Evolutionary conservation across 176 grass and related monocot genomes (phyloP).

Genomic region (Saccharum spontaneum): DNA sequence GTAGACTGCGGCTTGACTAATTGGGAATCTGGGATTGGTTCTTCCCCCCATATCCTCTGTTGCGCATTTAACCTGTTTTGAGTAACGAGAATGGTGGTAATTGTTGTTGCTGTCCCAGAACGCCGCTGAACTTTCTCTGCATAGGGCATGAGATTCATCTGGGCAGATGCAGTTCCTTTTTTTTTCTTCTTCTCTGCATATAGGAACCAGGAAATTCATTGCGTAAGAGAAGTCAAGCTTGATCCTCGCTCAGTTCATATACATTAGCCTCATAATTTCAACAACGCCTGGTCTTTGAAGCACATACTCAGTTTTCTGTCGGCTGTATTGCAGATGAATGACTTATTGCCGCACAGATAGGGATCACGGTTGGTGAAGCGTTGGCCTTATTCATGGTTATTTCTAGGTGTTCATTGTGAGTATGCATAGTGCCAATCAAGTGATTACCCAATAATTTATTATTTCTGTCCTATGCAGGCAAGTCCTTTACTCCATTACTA

Average conservation of each 20-base stretch:
- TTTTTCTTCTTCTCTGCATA: not conserved
- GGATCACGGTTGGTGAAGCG: constrained; percentile 36
- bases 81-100: not conserved
- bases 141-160: not conserved
- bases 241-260: constrained; percentile 46
- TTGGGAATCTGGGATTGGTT: not conserved
- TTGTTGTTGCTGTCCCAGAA: not conserved
- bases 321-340: constrained; percentile 34
- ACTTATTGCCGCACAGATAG: constrained; percentile 40
- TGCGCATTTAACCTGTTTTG: not conserved
- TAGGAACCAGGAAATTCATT: constrained; percentile 30
- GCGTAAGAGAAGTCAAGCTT: constrained; percentile 33
- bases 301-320: constrained; percentile 46
- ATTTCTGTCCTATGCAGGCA: not conserved
- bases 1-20: not conserved
- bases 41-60: not conserved
- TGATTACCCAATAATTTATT: constrained; percentile 11
- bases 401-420: constrained; percentile 54
- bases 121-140: not conserved
- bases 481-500: not conserved
- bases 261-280: not conserved
- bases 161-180: not conserved
- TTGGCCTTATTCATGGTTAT: constrained; percentile 44
- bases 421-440: constrained; percentile 41
- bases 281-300: constrained; percentile 38